These are phyloP conservation scores for Pleurotus tuber-regium DNA, from an alignment of 768 basidiomycete genomes.

Conservation along the genomic window DNA sequence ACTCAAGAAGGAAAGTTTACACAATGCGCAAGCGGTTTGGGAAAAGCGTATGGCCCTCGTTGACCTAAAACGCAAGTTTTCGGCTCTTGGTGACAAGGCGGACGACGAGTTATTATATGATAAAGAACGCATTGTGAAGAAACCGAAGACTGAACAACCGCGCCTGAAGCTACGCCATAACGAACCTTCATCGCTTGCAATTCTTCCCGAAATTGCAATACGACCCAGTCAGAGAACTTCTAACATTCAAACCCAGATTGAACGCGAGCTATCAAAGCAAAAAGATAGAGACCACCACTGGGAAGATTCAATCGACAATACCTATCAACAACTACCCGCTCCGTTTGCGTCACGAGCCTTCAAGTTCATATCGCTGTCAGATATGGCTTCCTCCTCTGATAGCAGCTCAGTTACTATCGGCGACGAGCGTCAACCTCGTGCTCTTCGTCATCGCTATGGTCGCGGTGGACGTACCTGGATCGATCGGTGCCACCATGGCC, in stretches of 20 bases:
- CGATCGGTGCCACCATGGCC: slow-evolving; percentile 57
- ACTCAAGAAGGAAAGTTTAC: slow-evolving; percentile 64
- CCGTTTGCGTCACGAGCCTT: slow-evolving; percentile 65
- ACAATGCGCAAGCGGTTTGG: slow-evolving; percentile 68
- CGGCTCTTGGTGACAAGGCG: slow-evolving; percentile 53
- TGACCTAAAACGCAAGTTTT: slow-evolving; percentile 78
- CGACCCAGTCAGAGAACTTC: slow-evolving; percentile 66
- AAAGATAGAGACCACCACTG: slow-evolving; percentile 78
- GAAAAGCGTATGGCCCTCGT: slow-evolving; percentile 71
- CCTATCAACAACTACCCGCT: slow-evolving; percentile 63
- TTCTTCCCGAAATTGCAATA: slow-evolving; percentile 47
- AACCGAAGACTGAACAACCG: slow-evolving; percentile 42
- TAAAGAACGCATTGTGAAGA: slow-evolving; percentile 65
- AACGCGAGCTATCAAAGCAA: slow-evolving; percentile 55
- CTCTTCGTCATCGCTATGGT: slow-evolving; percentile 74
- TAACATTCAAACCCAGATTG: slow-evolving; percentile 59
- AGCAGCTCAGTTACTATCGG: no score
- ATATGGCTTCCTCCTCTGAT: slow-evolving; percentile 29
- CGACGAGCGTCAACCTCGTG: slow-evolving; percentile 32
- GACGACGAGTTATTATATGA: slow-evolving; percentile 76
- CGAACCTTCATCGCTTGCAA: slow-evolving; percentile 33
- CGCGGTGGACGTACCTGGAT: slow-evolving; percentile 79
- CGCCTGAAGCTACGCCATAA: slow-evolving; percentile 53
- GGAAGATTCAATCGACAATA: slow-evolving; percentile 83
- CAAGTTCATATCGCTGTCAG: slow-evolving; percentile 52